Conservation (phyloP, 345 rosid genomes). For the Lepidium aucheri region DNA sequence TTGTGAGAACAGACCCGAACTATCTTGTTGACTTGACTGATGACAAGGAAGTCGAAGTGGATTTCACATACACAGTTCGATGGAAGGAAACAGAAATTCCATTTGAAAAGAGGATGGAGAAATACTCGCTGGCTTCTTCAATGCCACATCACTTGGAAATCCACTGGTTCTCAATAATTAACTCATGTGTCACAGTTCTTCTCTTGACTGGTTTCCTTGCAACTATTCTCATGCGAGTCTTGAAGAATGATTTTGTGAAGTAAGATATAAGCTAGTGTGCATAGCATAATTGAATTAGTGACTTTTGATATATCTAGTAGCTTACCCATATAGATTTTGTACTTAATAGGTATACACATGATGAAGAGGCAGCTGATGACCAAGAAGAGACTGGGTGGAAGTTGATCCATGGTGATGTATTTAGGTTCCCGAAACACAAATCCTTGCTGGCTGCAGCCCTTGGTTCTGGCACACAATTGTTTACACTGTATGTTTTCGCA, state of each 20-base stretch:
- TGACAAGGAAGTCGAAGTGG: conserved; percentile 41
- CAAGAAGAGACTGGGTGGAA: conserved; percentile 56
- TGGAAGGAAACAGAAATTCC: conserved; percentile 50
- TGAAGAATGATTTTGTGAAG: conserved; percentile 55
- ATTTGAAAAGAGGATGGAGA: conserved; percentile 53
- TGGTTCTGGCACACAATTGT: conserved; percentile 50
- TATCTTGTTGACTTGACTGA: conserved; percentile 39
- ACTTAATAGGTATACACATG: conserved; percentile 37
- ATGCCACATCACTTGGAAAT: conserved; percentile 49
- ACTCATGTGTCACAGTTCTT: conserved; percentile 53
- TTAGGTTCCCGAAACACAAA: conserved; percentile 40
- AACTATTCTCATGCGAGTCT: conserved; percentile 48
- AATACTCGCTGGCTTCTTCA: conserved; percentile 41
- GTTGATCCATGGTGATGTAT: conserved; percentile 37
- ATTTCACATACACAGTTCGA: conserved; percentile 40
- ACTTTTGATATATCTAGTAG: background rate
- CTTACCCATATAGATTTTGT: background rate
- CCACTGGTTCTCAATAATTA: conserved; percentile 54
- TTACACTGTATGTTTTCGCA: conserved; percentile 35
- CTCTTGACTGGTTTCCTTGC: conserved; percentile 58
- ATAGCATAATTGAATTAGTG: background rate
- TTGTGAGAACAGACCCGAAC: conserved; percentile 34
- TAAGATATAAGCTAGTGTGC: conserved; percentile 18
- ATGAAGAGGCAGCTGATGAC: conserved; percentile 53
- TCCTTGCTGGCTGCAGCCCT: conserved; percentile 46